A percentile compares a stretch with the other conserved stretches of the same genome.
Evolutionary conservation across 2,329 filamentous ascomycete species (phyloP).

Genomic region (Neonectria ditissima): DNA sequence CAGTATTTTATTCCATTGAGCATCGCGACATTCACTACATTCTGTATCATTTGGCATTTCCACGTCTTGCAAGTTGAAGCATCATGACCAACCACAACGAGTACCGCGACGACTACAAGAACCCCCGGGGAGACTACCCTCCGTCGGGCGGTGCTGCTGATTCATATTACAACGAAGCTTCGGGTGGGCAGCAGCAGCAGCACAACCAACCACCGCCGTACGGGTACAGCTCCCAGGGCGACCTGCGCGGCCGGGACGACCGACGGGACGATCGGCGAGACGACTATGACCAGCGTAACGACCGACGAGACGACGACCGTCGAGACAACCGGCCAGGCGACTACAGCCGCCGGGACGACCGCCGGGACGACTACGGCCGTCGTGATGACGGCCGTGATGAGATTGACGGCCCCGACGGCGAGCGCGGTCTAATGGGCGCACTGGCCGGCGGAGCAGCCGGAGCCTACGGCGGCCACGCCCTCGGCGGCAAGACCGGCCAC

Average conservation of each 20-base stretch:
- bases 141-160: constrained; percentile 5
- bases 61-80: background rate
- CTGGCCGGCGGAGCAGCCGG: constrained; percentile 56
- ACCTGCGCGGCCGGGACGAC: background rate
- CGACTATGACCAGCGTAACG: background rate
- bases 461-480: constrained; percentile 54
- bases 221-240: background rate
- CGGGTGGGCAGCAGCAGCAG: background rate
- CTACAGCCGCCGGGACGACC: background rate
- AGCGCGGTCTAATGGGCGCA: constrained; percentile 56
- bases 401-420: constrained; percentile 49
- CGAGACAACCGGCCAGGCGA: no score
- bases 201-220: constrained; percentile 4
- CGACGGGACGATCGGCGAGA: background rate
- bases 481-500: constrained; percentile 49
- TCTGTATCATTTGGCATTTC: background rate
- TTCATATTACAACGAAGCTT: constrained; percentile 4
- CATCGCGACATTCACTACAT: background rate
- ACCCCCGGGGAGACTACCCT: constrained; percentile 3
- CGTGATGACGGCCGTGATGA: background rate
- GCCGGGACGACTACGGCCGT: background rate
- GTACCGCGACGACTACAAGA: constrained; percentile 9
- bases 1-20: background rate
- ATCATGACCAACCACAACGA: constrained; percentile 12
- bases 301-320: background rate